Conservation (phyloP, 495 filamentous ascomycete genomes). For the Haplographium delicatum region DNA sequence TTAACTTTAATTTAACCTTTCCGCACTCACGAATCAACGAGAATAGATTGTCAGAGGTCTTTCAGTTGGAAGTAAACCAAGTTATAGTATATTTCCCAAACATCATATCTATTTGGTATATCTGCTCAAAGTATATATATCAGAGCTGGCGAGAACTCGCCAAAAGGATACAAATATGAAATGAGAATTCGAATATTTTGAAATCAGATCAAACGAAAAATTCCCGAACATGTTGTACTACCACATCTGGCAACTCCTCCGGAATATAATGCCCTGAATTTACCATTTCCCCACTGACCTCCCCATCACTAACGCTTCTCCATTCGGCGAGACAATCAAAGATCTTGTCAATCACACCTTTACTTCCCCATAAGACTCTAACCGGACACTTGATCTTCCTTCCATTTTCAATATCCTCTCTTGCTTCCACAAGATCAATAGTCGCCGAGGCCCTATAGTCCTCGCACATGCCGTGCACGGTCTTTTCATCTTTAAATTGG, state of each 20-base stretch:
- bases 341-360: slow-evolving; percentile 30
- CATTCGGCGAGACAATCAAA: slow-evolving; percentile 35
- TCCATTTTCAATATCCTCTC: slow-evolving; percentile 26
- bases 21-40: too few relatives aligned
- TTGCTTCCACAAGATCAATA: slow-evolving; percentile 33
- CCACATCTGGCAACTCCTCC: slow-evolving; percentile 33
- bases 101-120: too few relatives aligned
- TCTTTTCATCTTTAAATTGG: slow-evolving; percentile 23
- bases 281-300: slow-evolving; percentile 27
- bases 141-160: too few relatives aligned
- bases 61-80: too few relatives aligned
- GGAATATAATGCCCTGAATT: slow-evolving; percentile 39
- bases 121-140: too few relatives aligned
- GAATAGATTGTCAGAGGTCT: too few relatives aligned
- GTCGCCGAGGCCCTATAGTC: slow-evolving; percentile 37
- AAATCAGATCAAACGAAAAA: slow-evolving; percentile 24
- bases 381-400: slow-evolving; percentile 33
- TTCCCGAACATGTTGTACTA: slow-evolving; percentile 27
- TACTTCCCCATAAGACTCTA: slow-evolving; percentile 32
- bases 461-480: slow-evolving; percentile 36
- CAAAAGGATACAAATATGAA: too few relatives aligned
- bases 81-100: too few relatives aligned
- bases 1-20: too few relatives aligned
- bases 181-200: too few relatives aligned
- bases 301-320: slow-evolving; percentile 27